These are phyloP conservation scores for Rutstroemia sp. DNA, from an alignment of 2,329 filamentous ascomycete genomes.

Conservation along the genomic window DNA sequence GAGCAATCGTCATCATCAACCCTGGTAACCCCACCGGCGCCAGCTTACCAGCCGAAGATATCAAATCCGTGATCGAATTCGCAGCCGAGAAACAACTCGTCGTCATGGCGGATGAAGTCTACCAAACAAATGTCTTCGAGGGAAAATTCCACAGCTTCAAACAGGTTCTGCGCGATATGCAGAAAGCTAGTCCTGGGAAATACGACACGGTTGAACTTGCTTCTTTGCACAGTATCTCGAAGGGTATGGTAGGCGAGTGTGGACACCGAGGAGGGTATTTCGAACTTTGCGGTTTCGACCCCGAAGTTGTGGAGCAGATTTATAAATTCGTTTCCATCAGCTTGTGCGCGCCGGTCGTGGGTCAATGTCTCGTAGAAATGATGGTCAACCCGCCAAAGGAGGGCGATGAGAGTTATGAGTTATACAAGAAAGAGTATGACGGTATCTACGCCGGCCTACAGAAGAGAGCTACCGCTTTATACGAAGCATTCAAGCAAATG, in stretches of 20 bases:
- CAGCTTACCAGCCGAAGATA: conserved; percentile 69
- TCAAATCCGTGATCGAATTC: conserved; percentile 79
- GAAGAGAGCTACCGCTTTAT: conserved; percentile 74
- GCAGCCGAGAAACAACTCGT: conserved; percentile 81
- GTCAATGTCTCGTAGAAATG: conserved; percentile 92
- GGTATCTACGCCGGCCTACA: conserved; percentile 72
- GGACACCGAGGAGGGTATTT: conserved; percentile 97
- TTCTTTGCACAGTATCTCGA: conserved; percentile 87
- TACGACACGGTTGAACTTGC: conserved; percentile 85
- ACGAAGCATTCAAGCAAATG: conserved; percentile 88
- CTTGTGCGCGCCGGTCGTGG: conserved; percentile 89
- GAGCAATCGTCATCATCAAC: conserved; percentile 95
- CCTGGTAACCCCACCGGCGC: conserved; percentile 95
- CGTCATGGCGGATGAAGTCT: conserved; percentile 92
- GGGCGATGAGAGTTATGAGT: conserved; percentile 75
- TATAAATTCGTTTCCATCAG: conserved; percentile 99
- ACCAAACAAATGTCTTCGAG: conserved; percentile 97
- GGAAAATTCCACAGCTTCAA: conserved; percentile 97
- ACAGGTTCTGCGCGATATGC: conserved; percentile 72
- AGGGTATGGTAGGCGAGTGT: conserved; percentile 98
- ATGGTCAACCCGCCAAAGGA: conserved; percentile 92
- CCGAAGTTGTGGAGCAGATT: conserved; percentile 80
- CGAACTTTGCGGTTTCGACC: conserved; percentile 85
- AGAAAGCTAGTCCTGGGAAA: conserved; percentile 63
- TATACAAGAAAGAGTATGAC: conserved; percentile 82